Evolutionary conservation across 106 monocot genomes (phyloP), one percentile per base, ranked within the genome.

Genomic region (Dendrobium officinale): DNA sequence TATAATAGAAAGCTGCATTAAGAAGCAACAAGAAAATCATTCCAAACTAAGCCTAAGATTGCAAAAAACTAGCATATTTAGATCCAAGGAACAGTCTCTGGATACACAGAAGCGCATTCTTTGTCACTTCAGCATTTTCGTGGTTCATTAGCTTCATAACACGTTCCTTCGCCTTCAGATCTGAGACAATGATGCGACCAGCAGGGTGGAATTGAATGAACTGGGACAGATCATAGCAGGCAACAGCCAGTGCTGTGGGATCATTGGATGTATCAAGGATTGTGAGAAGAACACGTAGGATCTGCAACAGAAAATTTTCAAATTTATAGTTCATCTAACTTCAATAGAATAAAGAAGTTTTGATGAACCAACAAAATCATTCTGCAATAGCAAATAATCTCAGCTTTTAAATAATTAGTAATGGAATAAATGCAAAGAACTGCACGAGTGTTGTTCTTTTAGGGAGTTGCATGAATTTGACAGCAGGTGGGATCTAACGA

Each of bases 131-230:
- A 16, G 89, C 75, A 48, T 89, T 91, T 33, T 95, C 98, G 70
- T 99, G 92, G 64, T 91, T 88, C 95, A 99, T 89, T 37, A 99
- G 94, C 83, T 91, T 99, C 98, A 99, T 99, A 11, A 99, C 89
- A 27, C 88, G 81, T 17, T 99, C 98, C 79, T 99, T 99, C 0
- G 90, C 92, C 86, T 92, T 92, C 17, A 99, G 86, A 78, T 99
- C 88, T 1, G 90, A 64, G 8, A 91, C 82, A 13, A 95, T 78
- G 9, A 99, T 74, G 17, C 98, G 77, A 29, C 98, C 98, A 75
- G 78, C 83, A 8, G 92, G 91, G 55, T 99, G 95, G 82, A 90
- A 87, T 81, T 93, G 95, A 58, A 99, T 85, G 86, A 99, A 99
- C 73, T 99, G 98, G 6, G 98, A 94, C 15, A 99, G 51, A 64